Base-by-base conservation (phyloP, 1,284 basidiomycete genomes). In the Puccinia horiana region DNA sequence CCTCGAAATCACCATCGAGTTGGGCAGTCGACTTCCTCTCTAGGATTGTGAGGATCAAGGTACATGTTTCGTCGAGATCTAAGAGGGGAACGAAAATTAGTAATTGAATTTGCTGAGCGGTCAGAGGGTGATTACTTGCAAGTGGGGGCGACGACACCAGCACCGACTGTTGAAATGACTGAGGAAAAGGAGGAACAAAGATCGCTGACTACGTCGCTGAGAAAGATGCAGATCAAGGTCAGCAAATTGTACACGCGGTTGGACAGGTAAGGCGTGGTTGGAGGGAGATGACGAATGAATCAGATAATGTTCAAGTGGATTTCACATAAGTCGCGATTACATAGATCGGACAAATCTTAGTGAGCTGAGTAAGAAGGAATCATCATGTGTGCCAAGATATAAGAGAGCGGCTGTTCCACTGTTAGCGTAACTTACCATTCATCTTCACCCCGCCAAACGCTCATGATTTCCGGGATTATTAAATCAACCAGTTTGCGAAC, bases 11-110 rank as follows among this genome's bases (percentile, higher is more conserved):
- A 76, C 95, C 94, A 87, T 98, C 95, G 87, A 96, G 92, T 88
- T 99, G 97, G 88, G 96, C 97, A 84, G 94, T 90, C 0, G 94
- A 93, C 88, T 96, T 96, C 88, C 95, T 93, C 86, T 95, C 93
- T 58, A 98, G 90, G 84, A 98, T 91, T 85, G 93, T 91, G 80
- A 92, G 89, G 58, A 93, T 92, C 83, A 95, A 92, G 80, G 89
- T 91, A 86, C 92, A 94, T 84, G 96, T 90, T 81, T 90, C 88
- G 82, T 97, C 93, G 70, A 95, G 89, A 84, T 92, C 94, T 94
- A 85, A 65, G 26, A 12, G 20, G 8, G 20, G 44, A 18, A 83
- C 82, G 67, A 49, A 56, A 82, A 58, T 58, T 47, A 63, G 74
- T 82, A 76, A 84, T 82, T 61, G 81, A 75, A 2, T 82, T 85